Evolutionary conservation across 441 rosid species (phyloP), one percentile per base, ranked within the genome.

Genomic region (Adansonia grandidieri): DNA sequence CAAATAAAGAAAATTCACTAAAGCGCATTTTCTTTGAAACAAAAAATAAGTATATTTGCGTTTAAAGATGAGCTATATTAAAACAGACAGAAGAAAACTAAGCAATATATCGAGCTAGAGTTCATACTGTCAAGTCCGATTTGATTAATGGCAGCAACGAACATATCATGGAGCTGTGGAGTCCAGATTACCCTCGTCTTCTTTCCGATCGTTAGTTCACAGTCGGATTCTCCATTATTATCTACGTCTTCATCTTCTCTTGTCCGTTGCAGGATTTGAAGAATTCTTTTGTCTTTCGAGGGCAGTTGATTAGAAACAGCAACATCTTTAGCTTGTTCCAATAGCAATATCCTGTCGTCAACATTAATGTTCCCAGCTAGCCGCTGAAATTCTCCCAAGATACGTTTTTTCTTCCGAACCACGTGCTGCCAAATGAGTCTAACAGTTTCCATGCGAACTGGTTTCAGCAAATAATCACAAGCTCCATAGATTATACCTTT

Each of bases 401-500:
- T 51, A 11, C 11, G 24, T 45, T 45, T 78, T 13, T 63, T 80
- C 79, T 71, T 75, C 37, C 88, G 84, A 53, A 83, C 32, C 71
- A 82, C 88, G 64, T 85, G 83, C 79, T 85, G 85, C 90, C 87
- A 87, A 20, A 87, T 61, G 22, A 71, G 17, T 78, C 75, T 75
- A 44, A 85, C 19, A 5, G 67, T 40, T 2, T 83, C 86, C 66
- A 78, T 62, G 13, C 67, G 47, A 45, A 83, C 32, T 1, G 89
- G 87, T 73, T 87, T 80, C 1, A 80, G 61, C 71, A 80, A 62
- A 77, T 74, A 85, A 77, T 82, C 84, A 77, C 83, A 83, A 10
- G 88, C 86, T 7, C 85, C 89, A 20, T 64, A 48, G 47, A 74
- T 40, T 20, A 87, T 24, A 19, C 85, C 80, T 24, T 74, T 71